phyloP scores from a whole-genome alignment of 106 monocot genomes.

The Dendrobium huoshanense region DNA sequence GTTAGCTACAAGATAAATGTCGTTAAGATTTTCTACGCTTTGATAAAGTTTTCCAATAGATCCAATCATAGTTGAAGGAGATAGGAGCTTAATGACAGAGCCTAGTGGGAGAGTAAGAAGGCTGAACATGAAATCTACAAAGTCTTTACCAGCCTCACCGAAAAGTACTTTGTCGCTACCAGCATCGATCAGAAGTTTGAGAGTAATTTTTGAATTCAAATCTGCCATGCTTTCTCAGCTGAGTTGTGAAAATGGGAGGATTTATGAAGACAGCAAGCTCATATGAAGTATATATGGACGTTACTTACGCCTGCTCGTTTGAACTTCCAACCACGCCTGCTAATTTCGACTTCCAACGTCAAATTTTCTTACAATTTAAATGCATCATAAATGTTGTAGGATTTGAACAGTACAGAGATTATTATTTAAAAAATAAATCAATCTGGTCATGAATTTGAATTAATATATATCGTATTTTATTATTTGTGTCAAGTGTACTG shows the following conservation, averaged over 20 bases:
- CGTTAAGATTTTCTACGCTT: slow-evolving; percentile 12
- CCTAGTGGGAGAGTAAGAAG: slow-evolving; percentile 24
- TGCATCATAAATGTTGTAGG: no score
- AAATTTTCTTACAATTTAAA: no score
- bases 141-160: slow-evolving; percentile 23
- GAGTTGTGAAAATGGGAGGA: background rate
- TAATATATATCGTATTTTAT: no score
- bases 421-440: no score
- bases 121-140: slow-evolving; percentile 27
- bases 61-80: background rate
- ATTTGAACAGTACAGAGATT: no score
- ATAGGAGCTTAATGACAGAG: slow-evolving; percentile 20
- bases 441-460: no score
- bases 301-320: no score
- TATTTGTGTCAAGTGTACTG: no score
- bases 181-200: slow-evolving; percentile 29
- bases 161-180: slow-evolving; percentile 12
- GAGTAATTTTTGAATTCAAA: background rate
- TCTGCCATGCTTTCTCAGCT: background rate
- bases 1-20: background rate
- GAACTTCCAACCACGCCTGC: no score
- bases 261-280: background rate
- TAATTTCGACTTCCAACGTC: no score
- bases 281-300: no score
- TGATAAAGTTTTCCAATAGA: slow-evolving; percentile 4